Evolutionary conservation across 306 rosid species (phyloP), one percentile per base, ranked within the genome.

Genomic region (Fragaria iinumae): DNA sequence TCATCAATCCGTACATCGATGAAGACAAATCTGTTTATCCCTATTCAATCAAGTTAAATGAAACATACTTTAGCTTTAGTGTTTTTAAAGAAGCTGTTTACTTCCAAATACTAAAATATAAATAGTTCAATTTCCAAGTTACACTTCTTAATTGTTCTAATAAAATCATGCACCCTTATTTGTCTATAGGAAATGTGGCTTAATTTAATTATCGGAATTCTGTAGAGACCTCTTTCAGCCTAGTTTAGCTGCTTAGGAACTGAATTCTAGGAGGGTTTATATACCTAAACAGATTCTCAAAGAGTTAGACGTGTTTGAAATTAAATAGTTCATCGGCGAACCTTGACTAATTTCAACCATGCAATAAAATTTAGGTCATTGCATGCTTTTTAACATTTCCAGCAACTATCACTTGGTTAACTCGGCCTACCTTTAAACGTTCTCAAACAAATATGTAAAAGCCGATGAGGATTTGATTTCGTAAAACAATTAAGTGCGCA

Each of bases 1-100:
- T 62, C 32, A 20, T 43, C 69, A 60, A 74, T 77, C 68, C 79
- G 79, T 73, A 82, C 79, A 77, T 23, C 48, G 69, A 74, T 74
- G 79, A 74, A 78, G 72, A 77, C 76, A 60, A 77, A 36, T 73
- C 53, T 73, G 17, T 71, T 25, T 23, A 27, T 67, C 38, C 38
- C 45, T 41, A 38, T 67, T 57, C 48, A 38, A 65, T 72, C 76
- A 67, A 80, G 43, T 36, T 55, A 74, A 10, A 56, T 38, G 32
- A 69, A 14, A 59, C 44, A 36, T 25, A 67, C 38, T 67, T 32
- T 59, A 45, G 10, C 12, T 27, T 16, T 50, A 27, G 7, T 6
- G 4, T 63, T 63, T 48, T 50, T n/a, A 48, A 75, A 65, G 9
- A 29, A 1, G 25, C 23, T 47, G 62, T 34, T 65, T 76, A 7